Evolutionary conservation across 352 stramenopile genomes (phyloP).

Genomic region (Pythium utonaiense): DNA sequence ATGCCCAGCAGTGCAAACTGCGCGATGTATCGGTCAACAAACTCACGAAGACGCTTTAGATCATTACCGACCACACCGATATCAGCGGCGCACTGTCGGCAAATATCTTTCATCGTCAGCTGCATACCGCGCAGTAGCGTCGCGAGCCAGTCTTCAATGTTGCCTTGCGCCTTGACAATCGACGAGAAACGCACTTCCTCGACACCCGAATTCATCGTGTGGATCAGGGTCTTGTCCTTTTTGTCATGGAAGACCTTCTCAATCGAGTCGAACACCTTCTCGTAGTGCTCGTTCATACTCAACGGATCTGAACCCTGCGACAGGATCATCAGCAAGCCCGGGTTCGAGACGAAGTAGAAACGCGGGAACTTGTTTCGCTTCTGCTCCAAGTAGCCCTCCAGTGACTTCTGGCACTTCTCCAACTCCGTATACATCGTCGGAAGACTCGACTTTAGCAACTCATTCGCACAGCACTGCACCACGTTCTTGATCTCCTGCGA

Average conservation of each 20-base stretch:
- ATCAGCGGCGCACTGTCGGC: slow-evolving; percentile 90
- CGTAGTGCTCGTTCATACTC: slow-evolving; percentile 99
- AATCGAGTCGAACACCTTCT: slow-evolving; percentile 99
- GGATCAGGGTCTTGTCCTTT: slow-evolving; percentile 96
- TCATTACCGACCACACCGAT: slow-evolving; percentile 90
- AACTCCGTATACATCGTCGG: slow-evolving; percentile 97
- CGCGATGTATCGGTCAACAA: slow-evolving; percentile 94
- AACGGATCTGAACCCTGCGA: slow-evolving; percentile 96
- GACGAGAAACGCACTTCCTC: slow-evolving; percentile 94
- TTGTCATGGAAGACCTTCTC: slow-evolving; percentile 97
- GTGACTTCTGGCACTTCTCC: slow-evolving; percentile 98
- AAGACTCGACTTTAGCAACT: slow-evolving; percentile 95
- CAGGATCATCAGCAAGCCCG: slow-evolving; percentile 96
- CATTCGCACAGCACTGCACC: slow-evolving; percentile 92
- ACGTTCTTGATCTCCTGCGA: slow-evolving; percentile 90
- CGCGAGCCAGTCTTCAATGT: slow-evolving; percentile 98
- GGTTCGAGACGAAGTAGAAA: slow-evolving; percentile 99
- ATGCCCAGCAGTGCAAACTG: slow-evolving; percentile 96
- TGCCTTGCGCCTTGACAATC: slow-evolving; percentile 95
- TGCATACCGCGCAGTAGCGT: slow-evolving; percentile 95
- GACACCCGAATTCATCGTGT: slow-evolving; percentile 92
- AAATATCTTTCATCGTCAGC: slow-evolving; percentile 97
- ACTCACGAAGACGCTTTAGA: slow-evolving; percentile 90
- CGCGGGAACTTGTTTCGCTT: slow-evolving; percentile 98
- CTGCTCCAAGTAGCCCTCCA: slow-evolving; percentile 98